Conservation (phyloP, 1,139 yeast species). For the Candida dubliniensis region DNA sequence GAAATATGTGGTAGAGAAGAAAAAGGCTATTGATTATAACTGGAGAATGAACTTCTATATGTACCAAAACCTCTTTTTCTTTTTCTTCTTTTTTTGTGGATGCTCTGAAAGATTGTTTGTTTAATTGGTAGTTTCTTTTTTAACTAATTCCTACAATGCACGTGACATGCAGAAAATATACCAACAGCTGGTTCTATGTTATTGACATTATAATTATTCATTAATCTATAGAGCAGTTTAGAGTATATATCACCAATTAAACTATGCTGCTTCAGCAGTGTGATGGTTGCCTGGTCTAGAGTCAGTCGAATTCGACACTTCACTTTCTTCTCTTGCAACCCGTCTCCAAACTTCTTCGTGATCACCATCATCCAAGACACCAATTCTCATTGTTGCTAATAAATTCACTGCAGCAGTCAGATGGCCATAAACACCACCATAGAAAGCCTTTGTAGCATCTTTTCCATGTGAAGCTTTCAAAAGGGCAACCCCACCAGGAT, state of each 20-base stretch:
- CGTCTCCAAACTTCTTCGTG: constrained; percentile 82
- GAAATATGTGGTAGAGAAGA: not conserved
- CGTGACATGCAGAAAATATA: too few species aligned
- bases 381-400: constrained; percentile 74
- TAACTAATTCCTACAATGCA: too few species aligned
- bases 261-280: constrained; percentile 49
- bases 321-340: constrained; percentile 44
- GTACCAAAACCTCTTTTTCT: too few species aligned
- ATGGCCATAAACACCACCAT: constrained; percentile 74
- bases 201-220: too few species aligned
- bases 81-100: too few species aligned
- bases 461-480: constrained; percentile 65
- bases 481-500: constrained; percentile 69
- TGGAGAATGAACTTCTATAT: too few species aligned
- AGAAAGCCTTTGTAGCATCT: constrained; percentile 71
- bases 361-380: constrained; percentile 73
- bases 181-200: too few species aligned
- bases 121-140: too few species aligned
- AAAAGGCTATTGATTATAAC: not conserved
- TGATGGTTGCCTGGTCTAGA: constrained; percentile 24
- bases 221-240: too few species aligned
- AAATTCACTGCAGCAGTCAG: constrained; percentile 72
- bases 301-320: constrained; percentile 25
- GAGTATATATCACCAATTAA: not conserved
- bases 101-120: too few species aligned